These are phyloP conservation scores for Elymus sibiricus DNA, from an alignment of 176 grass and related monocot species.

Conservation along the genomic window DNA sequence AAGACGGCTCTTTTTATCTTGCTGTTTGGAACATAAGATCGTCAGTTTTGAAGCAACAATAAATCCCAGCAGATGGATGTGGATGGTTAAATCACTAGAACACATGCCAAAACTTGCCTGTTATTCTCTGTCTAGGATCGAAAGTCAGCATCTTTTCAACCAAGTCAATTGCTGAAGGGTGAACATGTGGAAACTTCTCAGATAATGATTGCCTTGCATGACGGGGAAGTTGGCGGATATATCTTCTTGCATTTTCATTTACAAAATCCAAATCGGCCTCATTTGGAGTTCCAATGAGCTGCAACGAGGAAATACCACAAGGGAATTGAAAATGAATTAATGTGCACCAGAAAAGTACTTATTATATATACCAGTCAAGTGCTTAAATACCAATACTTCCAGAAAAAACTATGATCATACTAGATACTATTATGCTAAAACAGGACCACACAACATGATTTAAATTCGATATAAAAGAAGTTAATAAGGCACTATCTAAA, in stretches of 20 bases:
- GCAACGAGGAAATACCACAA: constrained; percentile 22
- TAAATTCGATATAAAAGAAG: constrained; percentile 1
- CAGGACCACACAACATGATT: neutral
- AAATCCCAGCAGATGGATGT: neutral
- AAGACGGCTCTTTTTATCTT: too few species aligned
- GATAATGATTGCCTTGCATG: constrained; percentile 75
- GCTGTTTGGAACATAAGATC: neutral
- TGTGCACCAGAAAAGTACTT: too few species aligned
- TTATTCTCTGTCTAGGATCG: constrained; percentile 96
- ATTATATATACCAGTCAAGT: too few species aligned
- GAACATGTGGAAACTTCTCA: constrained; percentile 95
- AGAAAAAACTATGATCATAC: constrained; percentile 17
- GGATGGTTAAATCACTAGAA: constrained; percentile 4
- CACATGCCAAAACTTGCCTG: constrained; percentile 46
- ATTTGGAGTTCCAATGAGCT: constrained; percentile 96
- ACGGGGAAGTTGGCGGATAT: constrained; percentile 74
- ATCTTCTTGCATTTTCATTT: constrained; percentile 98
- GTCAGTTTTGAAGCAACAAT: neutral
- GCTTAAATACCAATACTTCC: constrained; percentile 6
- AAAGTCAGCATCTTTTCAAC: constrained; percentile 97
- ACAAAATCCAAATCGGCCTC: constrained; percentile 87
- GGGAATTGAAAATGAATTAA: constrained; percentile 1
- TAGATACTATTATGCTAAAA: constrained; percentile 1
- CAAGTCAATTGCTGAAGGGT: constrained; percentile 84
- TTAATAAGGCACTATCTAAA: constrained; percentile 26